These are phyloP conservation scores for Claviceps spartinae DNA, from an alignment of 2,329 filamentous ascomycete species.

Conservation along the genomic window DNA sequence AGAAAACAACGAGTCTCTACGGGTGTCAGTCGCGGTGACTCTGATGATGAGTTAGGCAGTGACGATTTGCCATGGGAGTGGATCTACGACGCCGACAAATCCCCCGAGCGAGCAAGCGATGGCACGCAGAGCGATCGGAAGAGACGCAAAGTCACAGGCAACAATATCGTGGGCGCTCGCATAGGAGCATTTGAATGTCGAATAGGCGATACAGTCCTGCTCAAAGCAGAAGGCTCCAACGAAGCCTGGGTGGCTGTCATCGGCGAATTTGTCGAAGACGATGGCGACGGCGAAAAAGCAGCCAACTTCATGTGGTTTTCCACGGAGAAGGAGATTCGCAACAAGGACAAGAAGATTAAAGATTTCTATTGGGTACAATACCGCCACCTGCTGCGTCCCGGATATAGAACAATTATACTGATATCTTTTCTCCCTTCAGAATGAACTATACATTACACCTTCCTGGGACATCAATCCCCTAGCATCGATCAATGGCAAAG, in stretches of 20 bases:
- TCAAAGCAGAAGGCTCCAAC: slow-evolving; percentile 76
- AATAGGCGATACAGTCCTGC: slow-evolving; percentile 69
- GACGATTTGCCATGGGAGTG: slow-evolving; percentile 68
- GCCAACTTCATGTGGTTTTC: slow-evolving; percentile 95
- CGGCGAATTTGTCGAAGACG: slow-evolving; percentile 63
- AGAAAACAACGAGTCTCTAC: slow-evolving; percentile 16
- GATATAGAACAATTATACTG: background rate
- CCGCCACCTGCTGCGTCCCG: background rate
- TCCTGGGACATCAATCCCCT: slow-evolving; percentile 81
- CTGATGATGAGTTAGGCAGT: slow-evolving; percentile 71
- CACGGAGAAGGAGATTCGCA: slow-evolving; percentile 76
- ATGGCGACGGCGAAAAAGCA: slow-evolving; percentile 52
- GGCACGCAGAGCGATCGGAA: slow-evolving; percentile 20
- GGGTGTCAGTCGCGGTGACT: slow-evolving; percentile 61
- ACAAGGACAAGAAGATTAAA: slow-evolving; percentile 64
- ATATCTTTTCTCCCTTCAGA: slow-evolving; percentile 28
- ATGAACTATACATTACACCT: slow-evolving; percentile 84
- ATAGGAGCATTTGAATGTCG: slow-evolving; percentile 71
- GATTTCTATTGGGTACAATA: slow-evolving; percentile 56
- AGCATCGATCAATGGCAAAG: slow-evolving; percentile 80
- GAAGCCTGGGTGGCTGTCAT: slow-evolving; percentile 91
- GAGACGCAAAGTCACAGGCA: slow-evolving; percentile 20
- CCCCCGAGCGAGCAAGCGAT: slow-evolving; percentile 10
- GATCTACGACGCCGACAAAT: slow-evolving; percentile 44
- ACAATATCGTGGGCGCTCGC: slow-evolving; percentile 62